Base-by-base conservation (phyloP, 2,329 filamentous ascomycete species). In the Cordyceps militaris region DNA sequence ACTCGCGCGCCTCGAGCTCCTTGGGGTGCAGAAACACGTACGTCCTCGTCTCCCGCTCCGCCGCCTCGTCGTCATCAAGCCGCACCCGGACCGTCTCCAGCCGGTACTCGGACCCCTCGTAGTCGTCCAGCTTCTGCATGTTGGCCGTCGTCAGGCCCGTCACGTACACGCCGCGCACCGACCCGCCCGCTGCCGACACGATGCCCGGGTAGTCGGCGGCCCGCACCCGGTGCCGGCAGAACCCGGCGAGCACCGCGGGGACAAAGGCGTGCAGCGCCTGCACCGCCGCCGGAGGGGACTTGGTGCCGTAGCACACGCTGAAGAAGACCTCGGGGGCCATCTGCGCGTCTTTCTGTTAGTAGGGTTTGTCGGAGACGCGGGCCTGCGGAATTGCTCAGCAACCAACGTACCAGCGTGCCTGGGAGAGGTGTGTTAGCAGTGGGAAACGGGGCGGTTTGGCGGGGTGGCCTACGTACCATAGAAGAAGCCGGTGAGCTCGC, bases 271-370 rank as follows among this genome's bases (percentile, higher is more conserved):
- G 83, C 36, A 93, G 75, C 48, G 82, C 69, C 57, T 73, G 66
- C 38, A 80, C 70, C 70, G 77, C 66, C 70, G 80, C 36, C 66
- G 82, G 66, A 61, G 79, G 76, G 5, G 69, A 65, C 16, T 74
- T 70, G 9, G 74, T 73, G 63, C 85, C 83, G 73, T 92, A 89
- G 71, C 89, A 89, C 44, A 96, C 91, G 34, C 88, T 87, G 74
- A 88, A 87, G 64, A 97, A 90, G 66, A 97, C 86, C 66, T 88
- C 83, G 0, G 88, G 84, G n/a, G 87, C 88, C 91, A 97, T 97
- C 74, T 76, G 48, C 7, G 9, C n/a, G n/a, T n/a, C 1, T 14
- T 36, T 19, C 28, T 54, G 60, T 66, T 60, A 47, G 50, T 6
- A 11, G 1, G 9, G 10, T 4, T 26, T 36, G 10, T 10, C n/a